phyloP scores from a whole-genome alignment of 169 alveolate genomes.

The Plasmodium malariae region DNA sequence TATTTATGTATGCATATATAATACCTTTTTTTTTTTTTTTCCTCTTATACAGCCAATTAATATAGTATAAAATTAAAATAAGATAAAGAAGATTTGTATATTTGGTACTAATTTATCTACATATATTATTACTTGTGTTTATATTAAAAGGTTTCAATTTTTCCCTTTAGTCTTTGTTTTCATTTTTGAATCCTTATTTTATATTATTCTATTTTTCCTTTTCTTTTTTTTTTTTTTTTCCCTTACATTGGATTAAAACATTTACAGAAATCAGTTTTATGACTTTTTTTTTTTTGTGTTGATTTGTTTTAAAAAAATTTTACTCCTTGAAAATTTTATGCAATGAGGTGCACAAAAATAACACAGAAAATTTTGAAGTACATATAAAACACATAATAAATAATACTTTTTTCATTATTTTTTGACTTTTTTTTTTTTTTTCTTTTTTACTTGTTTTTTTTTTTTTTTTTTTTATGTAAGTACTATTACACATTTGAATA shows the following conservation, averaged over 20 bases:
- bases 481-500: conserved; percentile 39
- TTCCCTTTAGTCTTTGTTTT: neutral
- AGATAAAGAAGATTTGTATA: neutral
- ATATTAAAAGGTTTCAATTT: neutral
- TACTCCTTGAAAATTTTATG: conserved; percentile 27
- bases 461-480: conserved; percentile 9
- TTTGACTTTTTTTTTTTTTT: conserved; percentile 21
- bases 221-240: conserved; percentile 29
- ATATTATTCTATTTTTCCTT: neutral
- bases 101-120: neutral
- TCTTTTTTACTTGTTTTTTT: conserved; percentile 33
- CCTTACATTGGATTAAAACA: conserved; percentile 20
- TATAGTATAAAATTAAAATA: neutral
- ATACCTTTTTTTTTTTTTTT: conserved; percentile 19
- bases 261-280: conserved; percentile 26
- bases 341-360: conserved; percentile 47
- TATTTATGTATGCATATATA: conserved; percentile 12
- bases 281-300: conserved; percentile 34
- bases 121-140: conserved; percentile 11
- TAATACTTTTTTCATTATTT: neutral
- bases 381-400: conserved; percentile 12
- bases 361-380: conserved; percentile 33
- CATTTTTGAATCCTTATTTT: neutral
- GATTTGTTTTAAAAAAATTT: conserved; percentile 12
- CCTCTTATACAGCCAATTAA: conserved; percentile 1